A percentile compares a stretch with the other conserved stretches of the same genome.
These are phyloP conservation scores for Austroboletus niveus DNA, from an alignment of 1,284 basidiomycete species.

Conservation along the genomic window DNA sequence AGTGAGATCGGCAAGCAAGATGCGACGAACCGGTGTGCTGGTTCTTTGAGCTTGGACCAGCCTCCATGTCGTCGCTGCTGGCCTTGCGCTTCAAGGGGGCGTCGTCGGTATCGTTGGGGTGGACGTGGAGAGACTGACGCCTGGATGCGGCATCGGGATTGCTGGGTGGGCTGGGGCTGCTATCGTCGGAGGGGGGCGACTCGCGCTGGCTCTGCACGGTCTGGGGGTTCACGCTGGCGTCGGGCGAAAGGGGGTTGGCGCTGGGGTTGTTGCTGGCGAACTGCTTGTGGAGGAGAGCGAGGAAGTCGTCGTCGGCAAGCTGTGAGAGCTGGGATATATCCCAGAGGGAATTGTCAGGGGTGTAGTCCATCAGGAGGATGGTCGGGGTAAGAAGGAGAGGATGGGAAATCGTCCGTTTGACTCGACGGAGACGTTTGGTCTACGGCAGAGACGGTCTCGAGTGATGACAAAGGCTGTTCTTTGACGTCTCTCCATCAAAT, in stretches of 20 bases:
- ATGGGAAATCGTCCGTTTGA: too few species aligned
- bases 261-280: slow-evolving; percentile 38
- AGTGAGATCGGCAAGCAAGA: slow-evolving; percentile 2
- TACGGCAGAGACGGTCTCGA: too few species aligned
- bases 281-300: slow-evolving; percentile 74
- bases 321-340: slow-evolving; percentile 64
- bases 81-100: slow-evolving; percentile 71
- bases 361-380: slow-evolving; percentile 22
- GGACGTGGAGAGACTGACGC: slow-evolving; percentile 32
- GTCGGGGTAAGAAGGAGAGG: neutral
- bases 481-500: neutral
- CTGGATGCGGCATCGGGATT: slow-evolving; percentile 32
- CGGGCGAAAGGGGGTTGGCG: slow-evolving; percentile 24
- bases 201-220: slow-evolving; percentile 43
- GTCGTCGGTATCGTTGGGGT: slow-evolving; percentile 42
- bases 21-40: slow-evolving; percentile 56
- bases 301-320: slow-evolving; percentile 72
- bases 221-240: slow-evolving; percentile 47
- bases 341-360: slow-evolving; percentile 51
- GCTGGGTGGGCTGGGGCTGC: slow-evolving; percentile 70
- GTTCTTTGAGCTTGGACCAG: slow-evolving; percentile 62
- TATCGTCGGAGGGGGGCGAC: slow-evolving; percentile 60
- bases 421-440: too few species aligned
- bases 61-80: slow-evolving; percentile 55
- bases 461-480: slow-evolving; percentile 9